Evolutionary conservation across 257 asterid species (phyloP).

Genomic region (Apocynum venetum): DNA sequence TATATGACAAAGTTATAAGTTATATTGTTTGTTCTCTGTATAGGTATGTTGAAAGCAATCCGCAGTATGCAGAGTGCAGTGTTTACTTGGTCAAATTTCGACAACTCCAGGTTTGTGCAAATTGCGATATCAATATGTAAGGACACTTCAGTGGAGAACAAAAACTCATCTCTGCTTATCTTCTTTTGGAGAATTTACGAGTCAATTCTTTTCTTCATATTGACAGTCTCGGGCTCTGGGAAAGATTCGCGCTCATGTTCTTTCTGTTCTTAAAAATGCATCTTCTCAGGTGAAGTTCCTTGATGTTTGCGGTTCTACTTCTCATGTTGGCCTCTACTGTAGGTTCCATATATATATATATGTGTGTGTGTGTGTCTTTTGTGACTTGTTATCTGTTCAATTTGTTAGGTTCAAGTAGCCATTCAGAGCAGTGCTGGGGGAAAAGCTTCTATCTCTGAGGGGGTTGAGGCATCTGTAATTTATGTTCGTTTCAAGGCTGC

Average conservation of each 20-base stretch:
- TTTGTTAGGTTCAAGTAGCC: conserved; percentile 71
- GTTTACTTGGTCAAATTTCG: conserved; percentile 97
- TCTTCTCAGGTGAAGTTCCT: conserved; percentile 75
- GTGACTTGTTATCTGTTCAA: neutral
- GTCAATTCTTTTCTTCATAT: conserved; percentile 9
- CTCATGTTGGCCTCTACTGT: conserved; percentile 1
- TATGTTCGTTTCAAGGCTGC: conserved; percentile 97
- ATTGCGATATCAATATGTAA: conserved; percentile 6
- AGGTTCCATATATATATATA: neutral
- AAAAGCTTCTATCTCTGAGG: conserved; percentile 80
- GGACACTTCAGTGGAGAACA: conserved; percentile 4
- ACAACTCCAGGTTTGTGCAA: conserved; percentile 79
- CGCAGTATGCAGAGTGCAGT: conserved; percentile 97
- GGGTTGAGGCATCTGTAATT: conserved; percentile 87
- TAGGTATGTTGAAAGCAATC: conserved; percentile 95
- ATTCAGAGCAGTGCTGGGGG: conserved; percentile 67
- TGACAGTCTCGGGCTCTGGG: conserved; percentile 95
- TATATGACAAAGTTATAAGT: neutral
- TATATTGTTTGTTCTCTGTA: conserved; percentile 7
- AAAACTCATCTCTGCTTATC: neutral
- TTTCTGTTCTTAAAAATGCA: conserved; percentile 76
- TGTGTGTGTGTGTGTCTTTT: neutral
- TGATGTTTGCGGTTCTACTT: conserved; percentile 16
- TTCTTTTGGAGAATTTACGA: neutral
- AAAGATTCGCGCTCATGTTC: conserved; percentile 87